These are phyloP conservation scores for Sungouiozyma ichnusensis DNA, from an alignment of 805 yeast genomes.

Conservation along the genomic window DNA sequence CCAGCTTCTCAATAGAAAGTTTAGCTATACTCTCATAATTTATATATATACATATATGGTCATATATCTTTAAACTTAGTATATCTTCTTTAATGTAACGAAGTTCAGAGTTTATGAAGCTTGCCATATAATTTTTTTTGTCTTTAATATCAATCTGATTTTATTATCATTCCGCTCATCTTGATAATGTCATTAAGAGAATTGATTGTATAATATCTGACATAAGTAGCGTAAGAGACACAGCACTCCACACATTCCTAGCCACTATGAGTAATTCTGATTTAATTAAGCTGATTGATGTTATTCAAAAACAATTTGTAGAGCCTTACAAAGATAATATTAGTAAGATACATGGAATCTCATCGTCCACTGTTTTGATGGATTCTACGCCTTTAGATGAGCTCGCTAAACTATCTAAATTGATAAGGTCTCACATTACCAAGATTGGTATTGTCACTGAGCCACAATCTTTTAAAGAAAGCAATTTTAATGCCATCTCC, in stretches of 20 bases:
- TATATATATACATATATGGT: constrained; percentile 1
- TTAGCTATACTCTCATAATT: neutral
- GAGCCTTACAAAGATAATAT: constrained; percentile 12
- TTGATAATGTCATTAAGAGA: no score
- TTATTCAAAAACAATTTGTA: constrained; percentile 18
- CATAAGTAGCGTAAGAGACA: no score
- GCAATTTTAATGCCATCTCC: constrained; percentile 15
- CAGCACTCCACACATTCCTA: no score
- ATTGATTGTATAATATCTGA: no score
- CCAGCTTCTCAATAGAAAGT: constrained; percentile 28
- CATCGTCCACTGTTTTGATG: constrained; percentile 17
- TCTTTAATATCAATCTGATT: neutral
- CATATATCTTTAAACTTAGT: neutral
- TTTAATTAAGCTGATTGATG: constrained; percentile 33
- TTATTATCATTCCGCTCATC: no score
- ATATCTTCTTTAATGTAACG: neutral
- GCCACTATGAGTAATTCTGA: constrained; percentile 32
- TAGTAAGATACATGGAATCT: constrained; percentile 12
- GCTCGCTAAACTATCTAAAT: constrained; percentile 43
- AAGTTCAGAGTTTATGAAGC: neutral
- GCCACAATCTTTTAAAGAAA: constrained; percentile 16
- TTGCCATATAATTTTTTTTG: neutral
- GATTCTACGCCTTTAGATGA: constrained; percentile 34
- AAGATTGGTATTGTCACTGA: constrained; percentile 37
- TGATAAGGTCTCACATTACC: constrained; percentile 67